Percentiles rank a stretch among this genome's conserved stretches.
Evolutionary conservation across 352 stramenopile species (phyloP).

Genomic region (Phytophthora constricta): DNA sequence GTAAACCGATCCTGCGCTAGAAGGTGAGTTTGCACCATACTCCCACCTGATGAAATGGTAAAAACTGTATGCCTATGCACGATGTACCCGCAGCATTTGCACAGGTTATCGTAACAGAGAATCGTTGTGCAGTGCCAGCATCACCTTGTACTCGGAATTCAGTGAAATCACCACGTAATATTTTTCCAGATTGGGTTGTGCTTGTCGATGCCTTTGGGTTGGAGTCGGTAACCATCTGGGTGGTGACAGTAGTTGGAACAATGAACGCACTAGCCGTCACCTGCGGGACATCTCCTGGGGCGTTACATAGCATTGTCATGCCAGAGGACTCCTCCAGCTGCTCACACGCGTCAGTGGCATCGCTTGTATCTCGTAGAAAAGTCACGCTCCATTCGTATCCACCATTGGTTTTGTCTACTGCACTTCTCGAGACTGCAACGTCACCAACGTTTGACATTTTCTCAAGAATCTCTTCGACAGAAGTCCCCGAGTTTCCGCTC

Average conservation of each 20-base stretch:
- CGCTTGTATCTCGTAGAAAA: slow-evolving; percentile 90
- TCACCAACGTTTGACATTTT: slow-evolving; percentile 94
- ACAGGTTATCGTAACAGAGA: slow-evolving; percentile 21
- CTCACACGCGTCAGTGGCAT: slow-evolving; percentile 49
- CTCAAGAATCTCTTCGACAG: slow-evolving; percentile 96
- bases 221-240: slow-evolving; percentile 37
- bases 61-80: slow-evolving; percentile 19
- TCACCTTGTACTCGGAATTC: slow-evolving; percentile 87
- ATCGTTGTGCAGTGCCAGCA: slow-evolving; percentile 55
- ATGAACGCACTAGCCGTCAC: slow-evolving; percentile 47
- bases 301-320: slow-evolving; percentile 89
- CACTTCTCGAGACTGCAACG: slow-evolving; percentile 89
- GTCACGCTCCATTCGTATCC: slow-evolving; percentile 96
- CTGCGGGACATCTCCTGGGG: slow-evolving; percentile 92
- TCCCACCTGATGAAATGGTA: slow-evolving; percentile 29
- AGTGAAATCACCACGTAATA: slow-evolving; percentile 91
- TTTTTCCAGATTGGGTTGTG: slow-evolving; percentile 58
- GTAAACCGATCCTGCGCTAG: slow-evolving; percentile 61
- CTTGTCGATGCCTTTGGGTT: slow-evolving; percentile 34
- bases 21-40: slow-evolving; percentile 42
- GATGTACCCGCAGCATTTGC: slow-evolving; percentile 1
- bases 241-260: not conserved
- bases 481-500: slow-evolving; percentile 91
- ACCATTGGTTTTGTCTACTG: slow-evolving; percentile 87
- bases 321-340: slow-evolving; percentile 60